phyloP scores from a whole-genome alignment of 148 eudicot species.

The Silene uniflora region DNA sequence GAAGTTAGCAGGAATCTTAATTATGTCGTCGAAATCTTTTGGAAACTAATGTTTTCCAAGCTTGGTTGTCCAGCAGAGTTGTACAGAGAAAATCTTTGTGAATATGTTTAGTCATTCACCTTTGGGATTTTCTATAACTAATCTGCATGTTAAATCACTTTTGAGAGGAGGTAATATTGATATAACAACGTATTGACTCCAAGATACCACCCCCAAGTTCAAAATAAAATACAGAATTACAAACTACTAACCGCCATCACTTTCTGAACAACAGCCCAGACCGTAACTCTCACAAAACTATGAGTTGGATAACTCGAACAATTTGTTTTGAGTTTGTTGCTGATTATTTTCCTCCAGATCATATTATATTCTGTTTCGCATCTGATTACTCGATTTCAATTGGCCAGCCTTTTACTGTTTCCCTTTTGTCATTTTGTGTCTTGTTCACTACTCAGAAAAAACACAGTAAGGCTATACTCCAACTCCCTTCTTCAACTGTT shows the following conservation, averaged over 20 bases:
- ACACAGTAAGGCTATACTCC: background rate
- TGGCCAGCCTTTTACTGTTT: background rate
- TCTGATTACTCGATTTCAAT: background rate
- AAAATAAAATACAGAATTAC: background rate
- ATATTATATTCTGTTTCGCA: background rate
- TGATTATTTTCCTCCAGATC: background rate
- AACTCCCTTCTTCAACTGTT: background rate
- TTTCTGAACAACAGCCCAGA: background rate
- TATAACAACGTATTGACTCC: too few species aligned
- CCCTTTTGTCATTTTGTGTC: background rate
- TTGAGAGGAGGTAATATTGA: too few species aligned
- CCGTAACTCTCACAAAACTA: background rate
- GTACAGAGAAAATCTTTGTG: background rate
- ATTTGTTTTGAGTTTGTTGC: too few species aligned
- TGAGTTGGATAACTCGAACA: background rate
- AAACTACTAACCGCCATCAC: background rate
- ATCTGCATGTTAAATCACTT: too few species aligned
- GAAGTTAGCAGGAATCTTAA: background rate
- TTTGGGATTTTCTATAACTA: too few species aligned
- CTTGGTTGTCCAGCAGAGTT: background rate
- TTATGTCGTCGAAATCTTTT: background rate
- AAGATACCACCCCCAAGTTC: background rate
- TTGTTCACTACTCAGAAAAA: background rate
- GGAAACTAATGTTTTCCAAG: background rate
- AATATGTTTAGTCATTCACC: too few species aligned